Percentiles rank a stretch among this genome's conserved stretches.
These are phyloP conservation scores for Tylopilus orsonianus DNA, from an alignment of 1,284 basidiomycete species.

Conservation along the genomic window DNA sequence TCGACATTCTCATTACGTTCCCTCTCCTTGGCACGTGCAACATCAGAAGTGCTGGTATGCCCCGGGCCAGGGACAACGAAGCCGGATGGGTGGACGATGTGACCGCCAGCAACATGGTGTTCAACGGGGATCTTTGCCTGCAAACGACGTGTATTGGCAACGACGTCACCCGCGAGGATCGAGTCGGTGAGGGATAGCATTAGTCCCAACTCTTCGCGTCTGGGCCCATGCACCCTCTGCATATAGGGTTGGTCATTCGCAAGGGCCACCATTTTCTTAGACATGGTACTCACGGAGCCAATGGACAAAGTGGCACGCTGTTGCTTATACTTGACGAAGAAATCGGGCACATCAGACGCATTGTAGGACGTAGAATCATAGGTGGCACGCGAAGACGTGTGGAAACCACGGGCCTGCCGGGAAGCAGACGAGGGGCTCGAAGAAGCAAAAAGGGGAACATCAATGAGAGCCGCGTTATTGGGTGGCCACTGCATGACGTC, in stretches of 20 bases:
- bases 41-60: slow-evolving; percentile 21
- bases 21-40: slow-evolving; percentile 29
- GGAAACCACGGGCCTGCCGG: slow-evolving; percentile 29
- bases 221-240: slow-evolving; percentile 1
- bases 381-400: slow-evolving; percentile 25
- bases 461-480: background rate
- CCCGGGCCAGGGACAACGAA: slow-evolving; percentile 35
- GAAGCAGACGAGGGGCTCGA: background rate
- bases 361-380: slow-evolving; percentile 32
- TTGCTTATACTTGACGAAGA: slow-evolving; percentile 31
- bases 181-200: slow-evolving; percentile 28
- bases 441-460: background rate
- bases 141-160: slow-evolving; percentile 30
- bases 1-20: slow-evolving; percentile 23
- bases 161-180: slow-evolving; percentile 26
- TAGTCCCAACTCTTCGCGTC: slow-evolving; percentile 17
- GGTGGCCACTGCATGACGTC: background rate
- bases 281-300: slow-evolving; percentile 9
- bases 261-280: background rate
- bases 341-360: slow-evolving; percentile 27
- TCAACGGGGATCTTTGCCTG: slow-evolving; percentile 31
- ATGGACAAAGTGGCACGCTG: slow-evolving; percentile 5
- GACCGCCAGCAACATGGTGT: slow-evolving; percentile 24
- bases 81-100: slow-evolving; percentile 31
- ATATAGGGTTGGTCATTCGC: background rate